Evolutionary conservation across 805 yeast genomes (phyloP).

Genomic region (Cyberlindnera meyerae): DNA sequence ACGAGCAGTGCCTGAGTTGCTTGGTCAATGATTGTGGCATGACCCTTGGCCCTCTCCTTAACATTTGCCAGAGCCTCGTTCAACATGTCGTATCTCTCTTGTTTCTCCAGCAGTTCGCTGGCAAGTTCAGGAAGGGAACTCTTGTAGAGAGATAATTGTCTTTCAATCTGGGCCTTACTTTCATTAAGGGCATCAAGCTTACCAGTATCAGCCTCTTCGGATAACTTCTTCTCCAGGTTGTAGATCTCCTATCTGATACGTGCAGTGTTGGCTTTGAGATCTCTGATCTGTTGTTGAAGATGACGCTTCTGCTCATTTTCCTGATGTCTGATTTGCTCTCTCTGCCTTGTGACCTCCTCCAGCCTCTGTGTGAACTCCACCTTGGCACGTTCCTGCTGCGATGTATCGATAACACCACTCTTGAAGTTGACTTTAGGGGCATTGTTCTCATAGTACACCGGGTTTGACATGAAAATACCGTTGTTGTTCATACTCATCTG

Average conservation of each 20-base stretch:
- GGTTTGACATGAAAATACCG: constrained; percentile 49
- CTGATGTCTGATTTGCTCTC: constrained; percentile 6
- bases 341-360: constrained; percentile 5
- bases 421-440: constrained; percentile 13
- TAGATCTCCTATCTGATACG: constrained; percentile 25
- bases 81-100: constrained; percentile 18
- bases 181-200: constrained; percentile 29
- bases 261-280: background rate
- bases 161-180: constrained; percentile 1
- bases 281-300: constrained; percentile 2
- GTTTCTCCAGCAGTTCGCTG: constrained; percentile 19
- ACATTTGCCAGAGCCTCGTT: constrained; percentile 18
- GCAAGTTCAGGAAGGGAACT: constrained; percentile 25
- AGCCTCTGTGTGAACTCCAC: background rate
- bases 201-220: constrained; percentile 42
- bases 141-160: constrained; percentile 9
- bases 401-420: constrained; percentile 19
- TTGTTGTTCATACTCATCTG: constrained; percentile 34
- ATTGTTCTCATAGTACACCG: constrained; percentile 37
- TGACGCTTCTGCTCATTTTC: constrained; percentile 18
- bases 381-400: constrained; percentile 4
- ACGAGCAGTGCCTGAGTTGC: constrained; percentile 6
- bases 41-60: constrained; percentile 19
- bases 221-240: constrained; percentile 34
- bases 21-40: constrained; percentile 21